These are phyloP conservation scores for Acacia pycnantha DNA, from an alignment of 331 rosid species.

Conservation along the genomic window DNA sequence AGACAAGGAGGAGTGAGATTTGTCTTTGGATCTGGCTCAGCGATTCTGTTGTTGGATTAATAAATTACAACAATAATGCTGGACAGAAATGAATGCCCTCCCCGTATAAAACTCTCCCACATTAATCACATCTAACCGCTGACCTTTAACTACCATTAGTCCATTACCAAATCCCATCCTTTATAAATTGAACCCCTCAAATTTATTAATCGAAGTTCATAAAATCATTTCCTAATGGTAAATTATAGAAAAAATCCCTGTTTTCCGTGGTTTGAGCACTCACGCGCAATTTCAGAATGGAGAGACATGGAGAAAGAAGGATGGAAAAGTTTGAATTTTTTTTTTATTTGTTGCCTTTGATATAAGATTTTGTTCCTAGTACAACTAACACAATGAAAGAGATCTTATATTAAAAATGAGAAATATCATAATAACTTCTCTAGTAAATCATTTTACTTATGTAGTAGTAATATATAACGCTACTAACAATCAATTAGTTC, in stretches of 20 bases:
- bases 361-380: too few species aligned
- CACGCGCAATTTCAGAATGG: neutral
- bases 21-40: conserved; percentile 1
- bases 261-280: neutral
- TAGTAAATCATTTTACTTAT: too few species aligned
- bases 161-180: neutral
- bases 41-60: neutral
- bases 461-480: too few species aligned
- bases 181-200: neutral
- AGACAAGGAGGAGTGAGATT: conserved; percentile 24
- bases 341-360: neutral
- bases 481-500: too few species aligned
- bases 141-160: neutral
- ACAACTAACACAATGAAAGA: too few species aligned
- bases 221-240: neutral
- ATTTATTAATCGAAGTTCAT: neutral
- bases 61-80: conserved; percentile 15
- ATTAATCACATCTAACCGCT: neutral
- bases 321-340: neutral
- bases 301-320: neutral
- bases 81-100: conserved; percentile 16
- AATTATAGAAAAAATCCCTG: too few species aligned
- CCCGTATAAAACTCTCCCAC: neutral
- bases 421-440: too few species aligned
- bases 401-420: too few species aligned